These are phyloP conservation scores for Thraustotheca clavata DNA, from an alignment of 352 stramenopile genomes.

Conservation along the genomic window DNA sequence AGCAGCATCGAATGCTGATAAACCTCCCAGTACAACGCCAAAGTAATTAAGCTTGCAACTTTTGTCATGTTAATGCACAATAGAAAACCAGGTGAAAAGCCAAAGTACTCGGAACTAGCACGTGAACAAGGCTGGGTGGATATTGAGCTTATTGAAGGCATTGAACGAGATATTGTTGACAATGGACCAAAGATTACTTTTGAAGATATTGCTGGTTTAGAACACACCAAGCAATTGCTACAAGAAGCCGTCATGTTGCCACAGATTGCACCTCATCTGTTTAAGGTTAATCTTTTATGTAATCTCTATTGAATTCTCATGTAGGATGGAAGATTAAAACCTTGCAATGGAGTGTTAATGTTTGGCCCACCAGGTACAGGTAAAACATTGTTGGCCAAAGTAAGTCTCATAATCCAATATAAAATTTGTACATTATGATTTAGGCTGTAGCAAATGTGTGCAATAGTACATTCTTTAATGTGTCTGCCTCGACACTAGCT, in stretches of 20 bases:
- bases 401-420: no score
- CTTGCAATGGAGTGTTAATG: conserved; percentile 77
- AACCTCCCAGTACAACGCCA: background rate
- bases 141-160: conserved; percentile 76
- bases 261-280: conserved; percentile 76
- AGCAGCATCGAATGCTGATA: background rate
- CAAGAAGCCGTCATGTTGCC: conserved; percentile 82
- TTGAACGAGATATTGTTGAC: conserved; percentile 82
- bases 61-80: background rate
- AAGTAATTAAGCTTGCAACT: background rate
- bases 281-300: conserved; percentile 33
- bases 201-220: conserved; percentile 62
- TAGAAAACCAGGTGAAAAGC: conserved; percentile 26
- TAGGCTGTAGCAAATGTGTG: conserved; percentile 90
- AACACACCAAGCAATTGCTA: conserved; percentile 75
- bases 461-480: conserved; percentile 98
- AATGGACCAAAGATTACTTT: conserved; percentile 59
- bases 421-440: background rate
- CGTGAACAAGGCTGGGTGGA: conserved; percentile 65
- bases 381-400: conserved; percentile 84
- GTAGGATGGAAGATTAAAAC: conserved; percentile 66
- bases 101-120: conserved; percentile 71
- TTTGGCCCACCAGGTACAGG: conserved; percentile 84
- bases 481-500: conserved; percentile 85
- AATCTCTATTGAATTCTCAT: background rate